Evolutionary conservation across 257 asterid species (phyloP).

Genomic region (Solanum bulbocastanum): DNA sequence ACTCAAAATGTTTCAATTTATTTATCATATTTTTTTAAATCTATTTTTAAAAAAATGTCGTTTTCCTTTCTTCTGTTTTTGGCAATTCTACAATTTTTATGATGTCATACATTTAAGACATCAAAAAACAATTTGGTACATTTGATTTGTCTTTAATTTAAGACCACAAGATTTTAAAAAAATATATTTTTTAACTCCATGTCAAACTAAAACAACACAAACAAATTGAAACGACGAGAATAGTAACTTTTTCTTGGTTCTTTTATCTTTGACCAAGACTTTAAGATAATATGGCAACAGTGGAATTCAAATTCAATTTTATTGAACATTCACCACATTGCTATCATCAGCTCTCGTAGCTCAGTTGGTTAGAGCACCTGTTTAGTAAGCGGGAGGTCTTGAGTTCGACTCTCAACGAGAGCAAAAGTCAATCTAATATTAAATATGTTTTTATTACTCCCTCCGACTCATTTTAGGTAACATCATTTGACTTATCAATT

Average conservation of each 20-base stretch:
- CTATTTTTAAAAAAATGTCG: too few species aligned
- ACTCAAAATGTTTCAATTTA: too few species aligned
- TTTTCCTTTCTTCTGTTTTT: too few species aligned
- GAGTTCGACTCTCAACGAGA: slow-evolving; percentile 81
- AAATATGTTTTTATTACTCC: background rate
- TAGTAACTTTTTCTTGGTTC: too few species aligned
- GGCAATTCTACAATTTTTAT: too few species aligned
- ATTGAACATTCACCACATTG: too few species aligned
- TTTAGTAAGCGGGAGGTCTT: slow-evolving; percentile 99
- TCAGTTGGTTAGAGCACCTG: slow-evolving; percentile 99
- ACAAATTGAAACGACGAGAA: too few species aligned
- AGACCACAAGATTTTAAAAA: background rate
- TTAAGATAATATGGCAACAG: background rate
- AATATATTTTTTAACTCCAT: accelerated
- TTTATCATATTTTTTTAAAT: background rate
- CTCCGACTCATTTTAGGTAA: too few species aligned
- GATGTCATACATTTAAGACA: background rate
- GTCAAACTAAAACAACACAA: too few species aligned
- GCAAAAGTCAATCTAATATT: background rate
- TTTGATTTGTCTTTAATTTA: background rate
- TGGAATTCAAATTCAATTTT: background rate
- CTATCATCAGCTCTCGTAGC: slow-evolving; percentile 40
- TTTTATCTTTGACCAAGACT: too few species aligned
- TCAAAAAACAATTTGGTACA: background rate
- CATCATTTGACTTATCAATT: too few species aligned